These are phyloP conservation scores for Termitomyces sp. DNA, from an alignment of 768 basidiomycete species.

Conservation along the genomic window DNA sequence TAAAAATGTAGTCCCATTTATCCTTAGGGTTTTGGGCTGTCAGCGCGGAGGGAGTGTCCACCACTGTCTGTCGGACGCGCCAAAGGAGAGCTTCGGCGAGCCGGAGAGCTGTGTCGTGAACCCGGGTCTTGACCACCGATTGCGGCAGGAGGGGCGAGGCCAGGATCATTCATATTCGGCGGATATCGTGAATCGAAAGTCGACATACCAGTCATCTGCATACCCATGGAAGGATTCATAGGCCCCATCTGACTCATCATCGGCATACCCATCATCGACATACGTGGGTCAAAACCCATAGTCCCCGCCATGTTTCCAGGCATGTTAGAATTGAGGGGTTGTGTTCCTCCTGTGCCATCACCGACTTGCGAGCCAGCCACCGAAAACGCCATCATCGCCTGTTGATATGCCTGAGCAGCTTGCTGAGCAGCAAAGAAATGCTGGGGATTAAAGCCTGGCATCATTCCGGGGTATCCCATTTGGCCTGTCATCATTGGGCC, in stretches of 20 bases:
- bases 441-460: constrained; percentile 57
- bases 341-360: constrained; percentile 37
- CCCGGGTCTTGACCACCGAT: constrained; percentile 28
- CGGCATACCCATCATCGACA: constrained; percentile 79
- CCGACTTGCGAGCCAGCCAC: constrained; percentile 69
- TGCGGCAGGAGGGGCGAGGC: constrained; percentile 31
- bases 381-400: constrained; percentile 83
- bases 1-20: not conserved
- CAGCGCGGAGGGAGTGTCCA: constrained; percentile 27
- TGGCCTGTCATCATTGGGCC: constrained; percentile 44
- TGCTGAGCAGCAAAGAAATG: constrained; percentile 86
- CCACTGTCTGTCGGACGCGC: constrained; percentile 26
- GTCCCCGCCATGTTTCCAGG: constrained; percentile 32
- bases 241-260: constrained; percentile 43
- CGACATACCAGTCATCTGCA: constrained; percentile 64
- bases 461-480: constrained; percentile 57
- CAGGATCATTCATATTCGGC: constrained; percentile 29
- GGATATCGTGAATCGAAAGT: constrained; percentile 56
- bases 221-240: constrained; percentile 31
- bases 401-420: constrained; percentile 83
- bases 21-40: constrained; percentile 28
- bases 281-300: constrained; percentile 57
- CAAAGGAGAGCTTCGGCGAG: constrained; percentile 49
- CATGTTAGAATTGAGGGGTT: constrained; percentile 52
- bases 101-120: constrained; percentile 49